A percentile compares a stretch with the other conserved stretches of the same genome.
These are phyloP conservation scores for Zygnema cylindricum DNA, from an alignment of 139 green algal species.

Conservation along the genomic window DNA sequence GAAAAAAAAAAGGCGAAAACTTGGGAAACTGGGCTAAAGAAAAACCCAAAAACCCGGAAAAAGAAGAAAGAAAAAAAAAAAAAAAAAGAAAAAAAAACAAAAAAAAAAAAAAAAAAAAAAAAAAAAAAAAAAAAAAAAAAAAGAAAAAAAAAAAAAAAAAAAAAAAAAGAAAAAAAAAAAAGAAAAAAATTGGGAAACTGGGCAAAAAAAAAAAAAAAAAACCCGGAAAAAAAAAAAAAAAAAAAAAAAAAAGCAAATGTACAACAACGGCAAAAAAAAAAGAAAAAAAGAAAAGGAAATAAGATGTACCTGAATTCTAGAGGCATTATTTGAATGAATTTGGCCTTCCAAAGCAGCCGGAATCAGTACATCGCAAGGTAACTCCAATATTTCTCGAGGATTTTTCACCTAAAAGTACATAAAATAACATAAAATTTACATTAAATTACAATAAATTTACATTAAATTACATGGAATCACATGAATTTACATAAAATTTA, in stretches of 20 bases:
- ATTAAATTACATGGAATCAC: neutral
- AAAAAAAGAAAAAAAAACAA: neutral
- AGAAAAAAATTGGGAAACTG: too few relatives aligned
- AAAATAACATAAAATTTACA: slow-evolving; percentile 25
- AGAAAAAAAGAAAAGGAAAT: neutral
- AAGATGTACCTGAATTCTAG: slow-evolving; percentile 41
- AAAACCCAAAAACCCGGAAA: too few relatives aligned
- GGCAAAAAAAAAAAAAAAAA: too few relatives aligned
- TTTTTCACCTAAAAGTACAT: slow-evolving; percentile 53
- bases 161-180: too few relatives aligned
- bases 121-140: too few relatives aligned
- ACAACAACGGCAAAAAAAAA: neutral
- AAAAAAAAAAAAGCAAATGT: too few relatives aligned
- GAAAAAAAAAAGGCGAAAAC: neutral
- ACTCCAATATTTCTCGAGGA: slow-evolving; percentile 49
- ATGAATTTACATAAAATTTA: neutral
- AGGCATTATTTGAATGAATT: slow-evolving; percentile 61
- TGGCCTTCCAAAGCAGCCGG: slow-evolving; percentile 61
- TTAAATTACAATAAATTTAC: too few relatives aligned
- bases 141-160: too few relatives aligned
- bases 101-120: too few relatives aligned
- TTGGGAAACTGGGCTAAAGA: too few relatives aligned
- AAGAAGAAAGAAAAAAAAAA: neutral
- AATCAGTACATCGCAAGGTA: slow-evolving; percentile 64
- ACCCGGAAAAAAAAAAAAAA: too few relatives aligned